A percentile compares a stretch with the other conserved stretches of the same genome.
Evolutionary conservation across 2,329 filamentous ascomycete species (phyloP).

Genomic region (Cephalotrichum gorgonifer): DNA sequence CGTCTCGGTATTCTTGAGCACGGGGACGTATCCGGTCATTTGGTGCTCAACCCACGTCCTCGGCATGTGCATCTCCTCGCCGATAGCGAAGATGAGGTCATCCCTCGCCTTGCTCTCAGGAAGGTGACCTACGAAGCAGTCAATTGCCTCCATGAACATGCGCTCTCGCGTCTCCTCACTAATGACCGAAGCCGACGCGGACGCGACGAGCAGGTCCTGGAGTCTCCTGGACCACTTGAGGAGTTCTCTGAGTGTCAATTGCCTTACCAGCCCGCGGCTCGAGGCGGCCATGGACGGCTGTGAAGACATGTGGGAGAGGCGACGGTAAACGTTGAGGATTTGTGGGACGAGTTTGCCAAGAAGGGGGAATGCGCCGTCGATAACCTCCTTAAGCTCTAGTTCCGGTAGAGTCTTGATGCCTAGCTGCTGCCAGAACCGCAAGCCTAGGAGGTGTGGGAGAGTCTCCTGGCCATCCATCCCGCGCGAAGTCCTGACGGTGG

Average conservation of each 20-base stretch:
- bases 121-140: conserved; percentile 81
- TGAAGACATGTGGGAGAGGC: conserved; percentile 32
- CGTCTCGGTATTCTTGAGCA: conserved; percentile 49
- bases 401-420: conserved; percentile 54
- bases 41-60: conserved; percentile 73
- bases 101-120: conserved; percentile 53
- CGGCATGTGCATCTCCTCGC: conserved; percentile 79
- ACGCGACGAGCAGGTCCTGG: conserved; percentile 48
- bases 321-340: conserved; percentile 48
- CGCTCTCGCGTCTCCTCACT: conserved; percentile 64
- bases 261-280: conserved; percentile 38
- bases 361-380: conserved; percentile 58
- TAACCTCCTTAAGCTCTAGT: conserved; percentile 64
- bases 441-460: conserved; percentile 66
- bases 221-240: conserved; percentile 86
- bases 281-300: conserved; percentile 18
- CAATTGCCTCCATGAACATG: conserved; percentile 88
- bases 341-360: conserved; percentile 52
- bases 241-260: conserved; percentile 65
- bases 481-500: conserved; percentile 71
- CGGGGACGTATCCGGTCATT: conserved; percentile 61
- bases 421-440: conserved; percentile 78
- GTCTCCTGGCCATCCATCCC: conserved; percentile 58
- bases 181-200: not conserved
- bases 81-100: conserved; percentile 58